phyloP scores from a whole-genome alignment of 2,329 filamentous ascomycete genomes.

The Fusarium clavum region DNA sequence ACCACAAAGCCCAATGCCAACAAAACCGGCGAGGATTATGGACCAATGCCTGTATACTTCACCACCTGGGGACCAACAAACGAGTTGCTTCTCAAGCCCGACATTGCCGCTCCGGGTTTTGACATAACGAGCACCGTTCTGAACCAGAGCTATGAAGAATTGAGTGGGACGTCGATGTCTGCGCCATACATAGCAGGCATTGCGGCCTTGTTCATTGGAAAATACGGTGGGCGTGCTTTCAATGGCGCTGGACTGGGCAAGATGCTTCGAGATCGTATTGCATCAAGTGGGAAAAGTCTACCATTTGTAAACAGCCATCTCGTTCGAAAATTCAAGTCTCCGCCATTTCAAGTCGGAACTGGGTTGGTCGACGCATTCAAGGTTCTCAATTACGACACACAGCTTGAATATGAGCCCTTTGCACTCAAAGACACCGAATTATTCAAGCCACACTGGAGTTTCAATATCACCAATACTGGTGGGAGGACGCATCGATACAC shows the following conservation, averaged over 20 bases:
- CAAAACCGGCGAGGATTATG: slow-evolving; percentile 41
- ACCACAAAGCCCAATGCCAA: slow-evolving; percentile 56
- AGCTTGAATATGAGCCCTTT: slow-evolving; percentile 56
- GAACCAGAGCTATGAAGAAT: slow-evolving; percentile 56
- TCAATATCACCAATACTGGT: slow-evolving; percentile 59
- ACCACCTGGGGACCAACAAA: slow-evolving; percentile 65
- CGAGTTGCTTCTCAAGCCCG: slow-evolving; percentile 63
- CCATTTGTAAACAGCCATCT: slow-evolving; percentile 46
- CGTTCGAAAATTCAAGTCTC: slow-evolving; percentile 44
- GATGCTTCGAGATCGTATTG: slow-evolving; percentile 50
- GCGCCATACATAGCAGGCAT: slow-evolving; percentile 65
- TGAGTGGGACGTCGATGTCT: slow-evolving; percentile 68
- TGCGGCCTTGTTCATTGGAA: slow-evolving; percentile 59
- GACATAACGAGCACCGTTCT: slow-evolving; percentile 63
- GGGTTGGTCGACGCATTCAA: slow-evolving; percentile 61
- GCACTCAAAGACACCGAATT: slow-evolving; percentile 62
- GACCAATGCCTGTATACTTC: slow-evolving; percentile 57
- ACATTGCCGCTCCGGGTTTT: slow-evolving; percentile 62
- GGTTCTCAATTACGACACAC: slow-evolving; percentile 55
- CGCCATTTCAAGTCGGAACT: slow-evolving; percentile 58
- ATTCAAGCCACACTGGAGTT: slow-evolving; percentile 52
- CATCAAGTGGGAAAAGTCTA: slow-evolving; percentile 50
- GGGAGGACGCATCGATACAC: slow-evolving; percentile 55
- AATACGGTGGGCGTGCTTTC: slow-evolving; percentile 55
- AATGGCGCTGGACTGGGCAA: slow-evolving; percentile 53